Evolutionary conservation across 2,329 filamentous ascomycete genomes (phyloP), one percentile per base, ranked within the genome.

Genomic region (Cryphonectria nitschkei): DNA sequence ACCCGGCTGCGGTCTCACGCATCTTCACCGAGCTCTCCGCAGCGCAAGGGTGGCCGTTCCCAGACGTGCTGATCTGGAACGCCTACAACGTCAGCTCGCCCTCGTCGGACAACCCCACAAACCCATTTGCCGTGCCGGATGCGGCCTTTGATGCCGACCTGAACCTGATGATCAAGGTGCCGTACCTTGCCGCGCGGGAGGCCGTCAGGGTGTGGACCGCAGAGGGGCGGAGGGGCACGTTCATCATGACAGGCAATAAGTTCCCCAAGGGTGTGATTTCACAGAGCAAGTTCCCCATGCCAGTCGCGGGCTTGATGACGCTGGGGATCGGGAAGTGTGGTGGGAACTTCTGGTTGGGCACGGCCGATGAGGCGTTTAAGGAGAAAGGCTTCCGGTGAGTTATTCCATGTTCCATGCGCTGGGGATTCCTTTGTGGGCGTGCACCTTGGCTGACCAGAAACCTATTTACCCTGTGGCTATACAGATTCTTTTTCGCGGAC

Each of bases 401-500:
- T 37, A 9, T 4, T 39, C 4, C 32, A 8, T 13, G 29, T 58
- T 5, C 13, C 54, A 26, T 58, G 14, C 14, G 29, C 29, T 34
- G 26, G 11, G 26, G 14, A 5, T 32, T 39, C 37, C 13, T 3
- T 56, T 56, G 26, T 29, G 26, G 52, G 52, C 52, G 5, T 26
- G 5, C 6, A 50, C 43, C 52, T 29, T 56, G 52, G 52, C 52
- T 56, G 26, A 32, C 5, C 11, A 50, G 19, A 50, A 50, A 50
- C 26, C n/a, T 32, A 3, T 13, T 14, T 7, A 39, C 37, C 37
- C 2, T 56, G n/a, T 29, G 52, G 26, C n/a, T 39, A 39, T 39
- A 7, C 19, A 71, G 70, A 26, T 71, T 71, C n/a, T 69, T 50
- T 39, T 71, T n/a, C 62, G 70, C 70, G n/a, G 70, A 71, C 54